Conservation (phyloP, 495 filamentous ascomycete species). For the Penicillium samsonianum region DNA sequence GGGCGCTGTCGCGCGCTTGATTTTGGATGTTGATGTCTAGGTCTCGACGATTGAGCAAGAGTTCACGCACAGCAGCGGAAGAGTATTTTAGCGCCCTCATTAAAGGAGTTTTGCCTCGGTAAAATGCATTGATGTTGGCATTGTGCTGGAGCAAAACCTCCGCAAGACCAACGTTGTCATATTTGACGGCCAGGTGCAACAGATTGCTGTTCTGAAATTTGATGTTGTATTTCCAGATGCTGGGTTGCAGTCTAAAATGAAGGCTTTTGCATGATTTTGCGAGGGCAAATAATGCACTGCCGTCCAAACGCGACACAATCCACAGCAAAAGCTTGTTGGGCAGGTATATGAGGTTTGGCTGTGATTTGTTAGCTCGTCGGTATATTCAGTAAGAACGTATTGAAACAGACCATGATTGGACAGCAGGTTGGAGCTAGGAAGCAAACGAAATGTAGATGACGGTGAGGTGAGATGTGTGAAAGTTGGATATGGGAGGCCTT, state of each 20-base stretch:
- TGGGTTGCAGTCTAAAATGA: slow-evolving; percentile 7
- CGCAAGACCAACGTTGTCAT: slow-evolving; percentile 11
- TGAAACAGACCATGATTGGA: slow-evolving; percentile 6
- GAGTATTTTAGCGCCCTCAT: slow-evolving; percentile 15
- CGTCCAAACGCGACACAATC: slow-evolving; percentile 8
- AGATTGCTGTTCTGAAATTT: slow-evolving; percentile 18
- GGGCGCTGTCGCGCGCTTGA: slow-evolving; percentile 5
- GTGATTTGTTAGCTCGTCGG: slow-evolving; percentile 5
- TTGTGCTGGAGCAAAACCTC: slow-evolving; percentile 7
- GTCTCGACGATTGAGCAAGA: slow-evolving; percentile 5
- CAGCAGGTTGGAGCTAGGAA: background rate
- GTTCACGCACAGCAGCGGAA: background rate
- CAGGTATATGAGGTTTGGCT: background rate
- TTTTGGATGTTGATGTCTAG: slow-evolving; percentile 17
- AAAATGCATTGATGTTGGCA: slow-evolving; percentile 19
- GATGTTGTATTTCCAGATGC: slow-evolving; percentile 11
- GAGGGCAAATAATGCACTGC: slow-evolving; percentile 3
- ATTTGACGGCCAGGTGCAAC: slow-evolving; percentile 13
- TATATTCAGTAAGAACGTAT: background rate
- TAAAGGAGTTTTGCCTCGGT: slow-evolving; percentile 7
- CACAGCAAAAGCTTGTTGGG: slow-evolving; percentile 6
- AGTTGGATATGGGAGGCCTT: slow-evolving; percentile 1
- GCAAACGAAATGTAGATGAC: background rate
- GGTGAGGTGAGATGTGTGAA: background rate
- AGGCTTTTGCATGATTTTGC: slow-evolving; percentile 1